phyloP scores from a whole-genome alignment of 2,329 filamentous ascomycete species.

The Fusarium cyanostomum region DNA sequence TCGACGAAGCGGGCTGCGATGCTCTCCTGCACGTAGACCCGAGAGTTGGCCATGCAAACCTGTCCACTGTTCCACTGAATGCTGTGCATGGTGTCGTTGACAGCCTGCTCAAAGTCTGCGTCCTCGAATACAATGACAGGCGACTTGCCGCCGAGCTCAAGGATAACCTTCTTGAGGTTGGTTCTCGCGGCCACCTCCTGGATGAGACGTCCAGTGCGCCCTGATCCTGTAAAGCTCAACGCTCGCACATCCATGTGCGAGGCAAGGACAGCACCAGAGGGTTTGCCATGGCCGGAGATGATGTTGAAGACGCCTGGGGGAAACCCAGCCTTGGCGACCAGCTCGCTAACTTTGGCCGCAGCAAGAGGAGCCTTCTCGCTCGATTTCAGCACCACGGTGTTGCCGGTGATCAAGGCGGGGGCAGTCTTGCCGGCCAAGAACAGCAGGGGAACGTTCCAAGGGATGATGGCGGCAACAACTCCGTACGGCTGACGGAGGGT shows the following conservation, averaged over 20 bases:
- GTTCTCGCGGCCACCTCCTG: conserved; percentile 75
- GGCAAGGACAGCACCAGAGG: conserved; percentile 73
- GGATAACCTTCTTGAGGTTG: conserved; percentile 70
- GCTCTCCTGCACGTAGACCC: conserved; percentile 64
- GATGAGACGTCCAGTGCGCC: conserved; percentile 74
- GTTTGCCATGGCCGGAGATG: conserved; percentile 73
- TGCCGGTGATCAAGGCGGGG: conserved; percentile 29
- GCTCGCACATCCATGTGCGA: conserved; percentile 75
- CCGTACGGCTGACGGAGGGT: conserved; percentile 60
- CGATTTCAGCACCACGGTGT: conserved; percentile 30
- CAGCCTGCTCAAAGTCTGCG: conserved; percentile 44
- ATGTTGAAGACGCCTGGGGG: conserved; percentile 80
- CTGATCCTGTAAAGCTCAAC: conserved; percentile 81
- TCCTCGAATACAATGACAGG: conserved; percentile 73
- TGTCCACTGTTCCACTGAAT: conserved; percentile 66
- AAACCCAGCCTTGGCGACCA: conserved; percentile 77
- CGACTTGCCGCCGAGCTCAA: conserved; percentile 75
- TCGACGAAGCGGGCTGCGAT: conserved; percentile 48
- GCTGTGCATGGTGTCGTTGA: conserved; percentile 57
- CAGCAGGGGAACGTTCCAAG: conserved; percentile 63
- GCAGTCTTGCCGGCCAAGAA: conserved; percentile 55
- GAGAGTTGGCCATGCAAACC: conserved; percentile 67
- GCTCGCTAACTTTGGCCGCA: conserved; percentile 50
- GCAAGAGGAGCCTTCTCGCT: conserved; percentile 37
- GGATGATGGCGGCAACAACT: conserved; percentile 66